A percentile compares a stretch with the other conserved stretches of the same genome.
Conservation (phyloP, 371 early-diverging fungal species). For the Apophysomyces trapeziformis region DNA sequence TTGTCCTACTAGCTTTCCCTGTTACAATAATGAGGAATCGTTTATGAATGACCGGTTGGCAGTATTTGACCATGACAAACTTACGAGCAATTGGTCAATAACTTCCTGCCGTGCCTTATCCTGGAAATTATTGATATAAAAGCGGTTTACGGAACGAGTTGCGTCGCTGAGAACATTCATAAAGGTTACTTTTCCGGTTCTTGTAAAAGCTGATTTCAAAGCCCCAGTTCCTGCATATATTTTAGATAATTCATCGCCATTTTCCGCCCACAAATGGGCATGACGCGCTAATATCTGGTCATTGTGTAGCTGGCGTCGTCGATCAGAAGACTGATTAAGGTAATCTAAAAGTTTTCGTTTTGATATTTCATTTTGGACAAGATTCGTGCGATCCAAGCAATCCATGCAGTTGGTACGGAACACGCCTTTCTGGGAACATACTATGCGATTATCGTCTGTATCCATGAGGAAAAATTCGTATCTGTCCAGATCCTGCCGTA, state of each 20-base stretch:
- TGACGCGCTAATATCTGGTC: slow-evolving; percentile 42
- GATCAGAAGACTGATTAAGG: slow-evolving; percentile 24
- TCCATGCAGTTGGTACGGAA: slow-evolving; percentile 98
- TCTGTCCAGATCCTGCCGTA: slow-evolving; percentile 49
- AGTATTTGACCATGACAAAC: slow-evolving; percentile 20
- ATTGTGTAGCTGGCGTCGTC: slow-evolving; percentile 9
- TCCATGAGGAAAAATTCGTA: slow-evolving; percentile 76
- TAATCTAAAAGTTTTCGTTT: slow-evolving; percentile 40
- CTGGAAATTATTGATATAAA: slow-evolving; percentile 92
- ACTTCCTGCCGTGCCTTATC: slow-evolving; percentile 90
- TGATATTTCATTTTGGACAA: slow-evolving; percentile 71
- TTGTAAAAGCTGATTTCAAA: slow-evolving; percentile 89
- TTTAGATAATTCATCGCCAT: slow-evolving; percentile 93
- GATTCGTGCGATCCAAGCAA: slow-evolving; percentile 90
- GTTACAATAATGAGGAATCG: not conserved
- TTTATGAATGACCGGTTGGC: too few relatives aligned
- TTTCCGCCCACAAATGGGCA: slow-evolving; percentile 91
- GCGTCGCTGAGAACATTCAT: slow-evolving; percentile 90
- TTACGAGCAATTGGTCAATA: slow-evolving; percentile 84
- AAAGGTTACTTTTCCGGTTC: slow-evolving; percentile 88
- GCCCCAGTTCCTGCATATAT: slow-evolving; percentile 99
- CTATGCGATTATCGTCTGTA: slow-evolving; percentile 53
- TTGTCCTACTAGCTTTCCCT: slow-evolving; percentile 68
- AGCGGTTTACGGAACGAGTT: slow-evolving; percentile 88
- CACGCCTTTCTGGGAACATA: slow-evolving; percentile 77